Evolutionary conservation across 306 rosid genomes (phyloP).

Genomic region (Benincasa hispida): DNA sequence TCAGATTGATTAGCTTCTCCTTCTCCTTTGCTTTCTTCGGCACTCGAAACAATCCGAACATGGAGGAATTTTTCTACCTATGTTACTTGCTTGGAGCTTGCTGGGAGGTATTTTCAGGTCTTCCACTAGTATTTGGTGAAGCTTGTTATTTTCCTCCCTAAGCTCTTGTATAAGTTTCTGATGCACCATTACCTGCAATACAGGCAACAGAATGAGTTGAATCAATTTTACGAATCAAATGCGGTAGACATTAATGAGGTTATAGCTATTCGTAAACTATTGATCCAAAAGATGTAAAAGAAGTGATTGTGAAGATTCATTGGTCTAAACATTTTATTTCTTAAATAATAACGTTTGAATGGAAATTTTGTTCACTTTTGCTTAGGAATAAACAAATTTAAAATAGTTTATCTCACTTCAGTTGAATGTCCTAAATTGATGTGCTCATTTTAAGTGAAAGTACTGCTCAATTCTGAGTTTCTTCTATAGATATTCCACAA

Average conservation of each 20-base stretch:
- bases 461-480: neutral
- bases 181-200: slow-evolving; percentile 64
- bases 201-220: neutral
- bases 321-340: neutral
- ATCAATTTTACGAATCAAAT: neutral
- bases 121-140: slow-evolving; percentile 61
- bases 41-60: slow-evolving; percentile 74
- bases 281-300: neutral
- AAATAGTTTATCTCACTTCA: neutral
- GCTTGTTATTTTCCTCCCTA: slow-evolving; percentile 72
- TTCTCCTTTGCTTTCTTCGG: slow-evolving; percentile 67
- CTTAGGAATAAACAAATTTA: neutral
- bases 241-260: neutral
- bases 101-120: slow-evolving; percentile 67
- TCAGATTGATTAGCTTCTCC: neutral
- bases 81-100: slow-evolving; percentile 48
- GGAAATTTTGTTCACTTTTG: neutral
- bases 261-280: neutral
- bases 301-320: neutral
- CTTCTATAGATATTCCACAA: neutral
- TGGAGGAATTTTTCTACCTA: slow-evolving; percentile 29
- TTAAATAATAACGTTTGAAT: neutral
- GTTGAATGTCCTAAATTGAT: neutral
- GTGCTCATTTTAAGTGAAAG: neutral
- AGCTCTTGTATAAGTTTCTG: slow-evolving; percentile 83